A percentile compares a stretch with the other conserved stretches of the same genome.
Conservation (phyloP, 176 grass and related monocot species). For the Pontederia paniculata region DNA sequence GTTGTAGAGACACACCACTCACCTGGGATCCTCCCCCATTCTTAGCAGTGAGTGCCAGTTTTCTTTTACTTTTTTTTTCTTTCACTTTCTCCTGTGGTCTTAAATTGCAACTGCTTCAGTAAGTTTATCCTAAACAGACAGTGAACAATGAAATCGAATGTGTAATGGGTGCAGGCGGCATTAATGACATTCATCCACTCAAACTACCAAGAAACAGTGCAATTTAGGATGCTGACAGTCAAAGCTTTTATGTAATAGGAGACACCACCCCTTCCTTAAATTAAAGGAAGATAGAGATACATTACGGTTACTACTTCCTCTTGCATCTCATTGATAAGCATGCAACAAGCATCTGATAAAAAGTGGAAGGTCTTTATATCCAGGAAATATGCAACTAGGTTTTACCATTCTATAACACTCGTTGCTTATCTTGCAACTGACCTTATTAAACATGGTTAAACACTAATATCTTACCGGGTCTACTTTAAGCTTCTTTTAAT, state of each 20-base stretch:
- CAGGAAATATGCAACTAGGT: too few relatives aligned
- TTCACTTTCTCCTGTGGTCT: conserved; percentile 26
- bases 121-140: background rate
- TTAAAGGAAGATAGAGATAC: conserved; percentile 4
- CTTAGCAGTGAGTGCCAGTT: conserved; percentile 6
- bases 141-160: conserved; percentile 11
- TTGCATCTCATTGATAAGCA: conserved; percentile 26
- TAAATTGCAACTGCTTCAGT: conserved; percentile 22
- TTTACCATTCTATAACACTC: too few relatives aligned
- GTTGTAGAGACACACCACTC: background rate
- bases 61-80: conserved; percentile 18
- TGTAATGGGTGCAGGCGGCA: conserved; percentile 17
- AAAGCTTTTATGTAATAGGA: conserved; percentile 28
- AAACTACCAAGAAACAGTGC: conserved; percentile 19
- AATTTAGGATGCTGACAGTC: conserved; percentile 22
- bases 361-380: too few relatives aligned
- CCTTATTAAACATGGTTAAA: too few relatives aligned
- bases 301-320: background rate
- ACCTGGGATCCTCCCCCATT: conserved; percentile 26
- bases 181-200: conserved; percentile 19
- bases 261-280: conserved; percentile 29
- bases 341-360: background rate
- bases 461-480: background rate
- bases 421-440: too few relatives aligned
- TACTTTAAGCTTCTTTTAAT: conserved; percentile 26